Evolutionary conservation across 805 yeast species (phyloP), one percentile per base, ranked within the genome.

Genomic region (Myxozyma neotropica): DNA sequence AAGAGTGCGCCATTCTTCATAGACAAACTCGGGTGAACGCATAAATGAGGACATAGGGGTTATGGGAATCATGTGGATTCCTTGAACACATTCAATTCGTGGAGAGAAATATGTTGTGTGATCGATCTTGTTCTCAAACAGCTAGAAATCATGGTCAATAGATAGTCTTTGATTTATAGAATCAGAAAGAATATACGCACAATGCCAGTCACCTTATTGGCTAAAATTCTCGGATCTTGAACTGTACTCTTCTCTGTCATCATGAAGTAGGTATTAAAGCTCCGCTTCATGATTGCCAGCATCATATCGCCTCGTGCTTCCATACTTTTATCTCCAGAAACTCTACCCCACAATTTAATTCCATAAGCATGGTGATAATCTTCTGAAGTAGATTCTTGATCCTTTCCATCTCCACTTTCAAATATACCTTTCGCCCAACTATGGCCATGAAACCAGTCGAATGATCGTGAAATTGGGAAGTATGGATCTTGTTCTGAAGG

Each of bases 51-150:
- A 83, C 13, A 80, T 76, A 0, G 89, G 87, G 0, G 88, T 85
- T 31, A 83, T 75, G 21, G 93, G 92, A 38, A 87, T 70, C 91
- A 87, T 87, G 71, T 87, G 91, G 59, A 87, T 87, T 3, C 92
- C 93, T 65, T 87, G 90, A 52, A 85, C 85, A 68, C 82, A 87
- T 72, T 86, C 86, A 36, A 76, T 74, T 55, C 80, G 75, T 60
- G 75, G 69, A 4, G 91, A 91, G 68, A 87, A 87, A 68, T 83
- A 87, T 1, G 92, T 87, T 6, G 89, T 81, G 73, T 87, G 85
- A 68, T 83, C 89, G 61, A 86, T 75, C 69, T 86, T 86, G 74
- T 87, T 86, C 69, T 87, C 91, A 71, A 85, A 85, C 51, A 82
- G 43, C 62, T 58, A 19, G 13, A 45, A 45, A 33, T 7, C 15